A percentile compares a stretch with the other conserved stretches of the same genome.
Evolutionary conservation across 768 basidiomycete species (phyloP).

Genomic region (Amanita exitialis): DNA sequence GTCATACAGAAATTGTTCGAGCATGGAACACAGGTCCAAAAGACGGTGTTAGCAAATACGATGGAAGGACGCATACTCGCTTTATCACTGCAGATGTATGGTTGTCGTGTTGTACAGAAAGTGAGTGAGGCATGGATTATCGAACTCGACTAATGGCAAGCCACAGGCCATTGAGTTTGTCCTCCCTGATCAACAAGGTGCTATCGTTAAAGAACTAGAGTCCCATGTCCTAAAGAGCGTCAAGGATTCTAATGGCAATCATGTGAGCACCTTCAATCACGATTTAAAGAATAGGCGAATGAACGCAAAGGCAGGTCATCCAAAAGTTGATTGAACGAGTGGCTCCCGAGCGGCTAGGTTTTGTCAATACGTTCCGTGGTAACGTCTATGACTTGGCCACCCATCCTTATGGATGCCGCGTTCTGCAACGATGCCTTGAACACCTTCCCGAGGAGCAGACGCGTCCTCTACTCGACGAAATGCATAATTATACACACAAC

Average conservation of each 20-base stretch:
- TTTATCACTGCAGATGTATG: slow-evolving; percentile 88
- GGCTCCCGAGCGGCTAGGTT: slow-evolving; percentile 62
- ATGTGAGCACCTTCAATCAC: slow-evolving; percentile 41
- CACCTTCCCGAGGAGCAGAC: slow-evolving; percentile 63
- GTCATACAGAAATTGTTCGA: slow-evolving; percentile 94
- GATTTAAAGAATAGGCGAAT: slow-evolving; percentile 1
- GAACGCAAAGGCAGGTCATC: slow-evolving; percentile 45
- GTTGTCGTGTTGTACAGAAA: slow-evolving; percentile 94
- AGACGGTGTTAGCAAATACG: slow-evolving; percentile 50
- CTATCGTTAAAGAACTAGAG: slow-evolving; percentile 72
- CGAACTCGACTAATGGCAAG: neutral
- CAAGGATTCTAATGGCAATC: slow-evolving; percentile 89
- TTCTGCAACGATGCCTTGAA: slow-evolving; percentile 88
- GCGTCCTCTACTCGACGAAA: slow-evolving; percentile 69
- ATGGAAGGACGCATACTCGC: slow-evolving; percentile 74
- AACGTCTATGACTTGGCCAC: slow-evolving; percentile 75
- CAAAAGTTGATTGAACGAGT: slow-evolving; percentile 85
- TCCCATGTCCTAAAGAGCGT: slow-evolving; percentile 77
- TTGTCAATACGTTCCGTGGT: slow-evolving; percentile 67
- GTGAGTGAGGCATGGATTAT: slow-evolving; percentile 23
- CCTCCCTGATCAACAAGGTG: slow-evolving; percentile 64
- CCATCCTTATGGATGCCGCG: slow-evolving; percentile 91
- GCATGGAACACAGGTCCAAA: slow-evolving; percentile 69
- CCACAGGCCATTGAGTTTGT: slow-evolving; percentile 75
- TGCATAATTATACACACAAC: slow-evolving; percentile 58